These are phyloP conservation scores for Tetraselmis chui DNA, from an alignment of 139 green algal genomes.

Conservation along the genomic window DNA sequence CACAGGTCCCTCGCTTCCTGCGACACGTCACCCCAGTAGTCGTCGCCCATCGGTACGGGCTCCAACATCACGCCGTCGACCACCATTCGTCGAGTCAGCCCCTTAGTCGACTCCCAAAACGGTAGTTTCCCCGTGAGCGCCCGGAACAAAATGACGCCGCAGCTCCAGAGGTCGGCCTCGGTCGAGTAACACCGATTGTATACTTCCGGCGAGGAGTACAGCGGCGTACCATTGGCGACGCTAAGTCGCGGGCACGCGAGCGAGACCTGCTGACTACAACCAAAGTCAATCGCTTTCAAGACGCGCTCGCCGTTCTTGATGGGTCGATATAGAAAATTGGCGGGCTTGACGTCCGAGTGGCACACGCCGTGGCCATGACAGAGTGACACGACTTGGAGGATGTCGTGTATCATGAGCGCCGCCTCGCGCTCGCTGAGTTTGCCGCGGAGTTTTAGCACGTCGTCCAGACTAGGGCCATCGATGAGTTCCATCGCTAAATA, in stretches of 20 bases:
- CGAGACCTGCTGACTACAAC: not conserved
- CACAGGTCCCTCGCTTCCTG: not conserved
- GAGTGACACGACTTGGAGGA: not conserved
- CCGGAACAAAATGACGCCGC: not conserved
- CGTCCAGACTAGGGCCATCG: not conserved
- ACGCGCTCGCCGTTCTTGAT: not conserved
- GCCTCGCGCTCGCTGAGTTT: not conserved
- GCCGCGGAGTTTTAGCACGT: not conserved
- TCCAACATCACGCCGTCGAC: not conserved
- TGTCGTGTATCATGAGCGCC: not conserved
- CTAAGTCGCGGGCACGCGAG: not conserved
- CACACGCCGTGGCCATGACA: not conserved
- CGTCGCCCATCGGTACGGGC: not conserved
- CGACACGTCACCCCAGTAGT: not conserved
- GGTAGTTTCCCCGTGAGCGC: not conserved
- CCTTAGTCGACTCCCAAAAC: not conserved
- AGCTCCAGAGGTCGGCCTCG: conserved; percentile 4
- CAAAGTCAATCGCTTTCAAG: not conserved
- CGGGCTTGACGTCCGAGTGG: not conserved
- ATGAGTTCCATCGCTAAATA: not conserved
- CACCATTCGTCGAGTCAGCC: not conserved
- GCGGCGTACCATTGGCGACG: not conserved
- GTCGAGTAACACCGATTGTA: not conserved
- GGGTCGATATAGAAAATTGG: not conserved
- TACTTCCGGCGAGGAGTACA: conserved; percentile 7